Percentiles rank a stretch among this genome's conserved stretches.
Conservation (phyloP, 1,139 yeast species). For the Lodderomyces pseudojiufengensis region DNA sequence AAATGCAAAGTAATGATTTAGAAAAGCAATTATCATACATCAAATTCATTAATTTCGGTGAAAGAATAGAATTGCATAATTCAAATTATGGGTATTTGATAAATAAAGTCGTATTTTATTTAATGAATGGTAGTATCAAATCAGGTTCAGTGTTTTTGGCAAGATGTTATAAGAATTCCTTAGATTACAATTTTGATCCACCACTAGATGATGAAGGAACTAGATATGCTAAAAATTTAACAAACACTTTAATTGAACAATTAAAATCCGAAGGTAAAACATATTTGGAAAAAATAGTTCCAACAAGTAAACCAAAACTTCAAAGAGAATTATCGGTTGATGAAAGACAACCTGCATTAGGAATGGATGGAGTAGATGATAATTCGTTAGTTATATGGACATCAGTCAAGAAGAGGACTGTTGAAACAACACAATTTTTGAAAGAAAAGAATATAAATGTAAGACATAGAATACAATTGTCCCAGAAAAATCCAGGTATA, state of each 20-base stretch:
- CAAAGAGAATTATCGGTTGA: constrained; percentile 20
- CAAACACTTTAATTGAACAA: constrained; percentile 35
- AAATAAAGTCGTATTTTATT: constrained; percentile 82
- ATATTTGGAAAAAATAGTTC: constrained; percentile 18
- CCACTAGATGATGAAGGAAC: constrained; percentile 60
- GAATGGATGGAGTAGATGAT: constrained; percentile 47
- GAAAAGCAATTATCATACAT: constrained; percentile 63
- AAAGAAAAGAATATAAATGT: constrained; percentile 56
- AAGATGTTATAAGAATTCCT: constrained; percentile 64
- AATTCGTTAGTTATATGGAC: constrained; percentile 82
- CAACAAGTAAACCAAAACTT: constrained; percentile 2
- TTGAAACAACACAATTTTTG: constrained; percentile 73
- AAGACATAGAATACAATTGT: constrained; percentile 74
- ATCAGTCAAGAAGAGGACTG: constrained; percentile 80
- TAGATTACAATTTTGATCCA: constrained; percentile 58
- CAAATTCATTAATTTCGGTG: constrained; percentile 89
- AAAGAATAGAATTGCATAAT: constrained; percentile 72
- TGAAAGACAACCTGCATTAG: constrained; percentile 43
- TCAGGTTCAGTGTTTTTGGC: constrained; percentile 87
- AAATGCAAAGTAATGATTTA: constrained; percentile 43
- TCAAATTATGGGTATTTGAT: constrained; percentile 84
- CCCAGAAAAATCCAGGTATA: constrained; percentile 89
- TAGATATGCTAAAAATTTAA: constrained; percentile 46
- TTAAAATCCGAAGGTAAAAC: constrained; percentile 30
- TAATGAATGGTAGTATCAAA: constrained; percentile 83